Percentiles rank a stretch among this genome's conserved stretches.
These are phyloP conservation scores for Hyaloscypha hepaticicola DNA, from an alignment of 495 filamentous ascomycete species.

Conservation along the genomic window DNA sequence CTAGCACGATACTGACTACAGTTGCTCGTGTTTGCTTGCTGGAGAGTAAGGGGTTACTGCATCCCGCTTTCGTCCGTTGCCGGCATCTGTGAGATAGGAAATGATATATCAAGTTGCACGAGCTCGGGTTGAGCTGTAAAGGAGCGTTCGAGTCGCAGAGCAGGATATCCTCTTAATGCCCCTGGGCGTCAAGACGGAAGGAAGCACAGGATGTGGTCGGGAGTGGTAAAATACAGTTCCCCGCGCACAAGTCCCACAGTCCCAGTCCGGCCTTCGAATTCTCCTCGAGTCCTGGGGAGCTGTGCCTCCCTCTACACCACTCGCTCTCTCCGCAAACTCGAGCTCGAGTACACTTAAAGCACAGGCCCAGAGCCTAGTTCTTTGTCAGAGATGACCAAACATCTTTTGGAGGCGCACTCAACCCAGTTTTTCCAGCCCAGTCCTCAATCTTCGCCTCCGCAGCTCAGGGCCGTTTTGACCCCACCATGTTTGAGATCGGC, in stretches of 20 bases:
- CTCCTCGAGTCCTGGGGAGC: neutral
- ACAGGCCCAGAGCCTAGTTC: neutral
- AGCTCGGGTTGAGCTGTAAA: neutral
- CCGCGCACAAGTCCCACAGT: neutral
- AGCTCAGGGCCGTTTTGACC: neutral
- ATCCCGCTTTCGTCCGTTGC: neutral
- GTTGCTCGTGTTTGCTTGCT: neutral
- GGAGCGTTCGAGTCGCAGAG: neutral
- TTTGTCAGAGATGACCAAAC: neutral
- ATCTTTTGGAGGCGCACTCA: neutral
- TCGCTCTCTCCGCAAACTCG: neutral
- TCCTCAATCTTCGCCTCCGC: neutral
- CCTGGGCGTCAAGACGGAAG: neutral
- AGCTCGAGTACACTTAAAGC: neutral
- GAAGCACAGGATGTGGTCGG: neutral
- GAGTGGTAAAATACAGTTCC: neutral
- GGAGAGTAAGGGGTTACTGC: neutral
- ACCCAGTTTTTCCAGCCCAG: too few species aligned
- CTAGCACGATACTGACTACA: neutral
- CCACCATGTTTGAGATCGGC: neutral
- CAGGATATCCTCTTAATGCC: neutral
- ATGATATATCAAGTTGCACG: slow-evolving; percentile 4
- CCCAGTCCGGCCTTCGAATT: neutral
- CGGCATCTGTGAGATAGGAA: neutral
- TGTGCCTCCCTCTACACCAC: neutral